Evolutionary conservation across 2,329 filamentous ascomycete genomes (phyloP), one percentile per base, ranked within the genome.

Genomic region (Alternaria longipes): DNA sequence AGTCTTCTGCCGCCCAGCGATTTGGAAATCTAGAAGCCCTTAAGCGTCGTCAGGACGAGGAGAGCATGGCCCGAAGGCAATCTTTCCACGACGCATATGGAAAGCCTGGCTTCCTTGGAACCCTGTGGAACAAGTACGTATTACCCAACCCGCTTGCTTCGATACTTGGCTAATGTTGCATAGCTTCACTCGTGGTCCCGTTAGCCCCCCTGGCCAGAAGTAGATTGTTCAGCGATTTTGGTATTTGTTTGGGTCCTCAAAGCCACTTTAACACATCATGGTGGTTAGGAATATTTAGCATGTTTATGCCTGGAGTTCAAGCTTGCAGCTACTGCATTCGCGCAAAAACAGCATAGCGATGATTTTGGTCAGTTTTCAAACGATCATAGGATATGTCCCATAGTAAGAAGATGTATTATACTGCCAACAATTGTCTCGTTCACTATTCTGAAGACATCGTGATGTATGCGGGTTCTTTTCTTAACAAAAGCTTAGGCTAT

Each of bases 161-260:
- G 24, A 20, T 12, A 2, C 14, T 8, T 20, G 16, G 18, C 64
- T 73, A n/a, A 77, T 38, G 12, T 1, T 12, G 3, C 26, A 5
- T n/a, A 78, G 75, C 54, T 78, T 71, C 52, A 78, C 76, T 28
- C 75, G 75, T 34, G 75, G 76, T 14, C 65, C 72, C 51, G n/a
- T 63, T 20, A 38, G 18, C 41, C 30, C 28, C 8, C 42, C 20
- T 16, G 14, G 36, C 18, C 51, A 54, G 28, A 54, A 51, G 38
- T 53, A 51, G 16, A 16, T 6, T 28, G 20, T 36, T n/a, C 16
- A 18, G 9, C 14, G n/a, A 30, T 3, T 38, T 3, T 50, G 18
- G 4, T 24, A 3, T 36, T 50, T 36, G 20, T 26, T 50, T 38
- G 8, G 8, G 32, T 36, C 40, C 40, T 42, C 20, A 41, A 20